Conservation (phyloP, 1,284 basidiomycete species). For the Pyrrhoderma lamaoense region DNA sequence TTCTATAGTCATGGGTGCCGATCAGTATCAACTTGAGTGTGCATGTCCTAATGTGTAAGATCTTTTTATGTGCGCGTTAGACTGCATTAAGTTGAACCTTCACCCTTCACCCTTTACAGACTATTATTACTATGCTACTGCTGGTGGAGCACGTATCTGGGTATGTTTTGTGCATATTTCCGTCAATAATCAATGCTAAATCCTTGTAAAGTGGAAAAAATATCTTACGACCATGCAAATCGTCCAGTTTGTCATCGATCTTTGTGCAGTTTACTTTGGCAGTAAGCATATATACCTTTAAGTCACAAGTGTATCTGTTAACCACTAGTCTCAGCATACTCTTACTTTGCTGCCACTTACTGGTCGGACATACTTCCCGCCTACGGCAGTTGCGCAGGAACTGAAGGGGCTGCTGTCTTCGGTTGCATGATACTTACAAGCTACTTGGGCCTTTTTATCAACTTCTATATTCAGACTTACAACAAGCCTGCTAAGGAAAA, state of each 20-base stretch:
- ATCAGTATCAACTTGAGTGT: conserved; percentile 91
- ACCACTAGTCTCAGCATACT: conserved; percentile 56
- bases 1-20: conserved; percentile 87
- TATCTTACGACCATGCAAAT: conserved; percentile 96
- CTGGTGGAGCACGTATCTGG: conserved; percentile 93
- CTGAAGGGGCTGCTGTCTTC: conserved; percentile 81
- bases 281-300: conserved; percentile 45
- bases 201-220: conserved; percentile 81
- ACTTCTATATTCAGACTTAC: conserved; percentile 83
- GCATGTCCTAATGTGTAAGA: conserved; percentile 96
- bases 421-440: conserved; percentile 84
- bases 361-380: conserved; percentile 53
- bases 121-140: conserved; percentile 97
- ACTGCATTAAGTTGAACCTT: background rate
- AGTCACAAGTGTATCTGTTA: conserved; percentile 13
- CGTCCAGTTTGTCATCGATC: conserved; percentile 87
- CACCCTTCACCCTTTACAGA: conserved; percentile 39
- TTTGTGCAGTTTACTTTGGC: conserved; percentile 87
- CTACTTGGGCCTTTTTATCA: conserved; percentile 89
- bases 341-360: conserved; percentile 69
- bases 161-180: conserved; percentile 36
- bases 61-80: conserved; percentile 17
- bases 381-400: conserved; percentile 80
- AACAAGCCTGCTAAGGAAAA: conserved; percentile 47
- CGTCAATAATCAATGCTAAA: conserved; percentile 8